These are phyloP conservation scores for Fusarium sp. DNA, from an alignment of 2,329 filamentous ascomycete species.

Conservation along the genomic window DNA sequence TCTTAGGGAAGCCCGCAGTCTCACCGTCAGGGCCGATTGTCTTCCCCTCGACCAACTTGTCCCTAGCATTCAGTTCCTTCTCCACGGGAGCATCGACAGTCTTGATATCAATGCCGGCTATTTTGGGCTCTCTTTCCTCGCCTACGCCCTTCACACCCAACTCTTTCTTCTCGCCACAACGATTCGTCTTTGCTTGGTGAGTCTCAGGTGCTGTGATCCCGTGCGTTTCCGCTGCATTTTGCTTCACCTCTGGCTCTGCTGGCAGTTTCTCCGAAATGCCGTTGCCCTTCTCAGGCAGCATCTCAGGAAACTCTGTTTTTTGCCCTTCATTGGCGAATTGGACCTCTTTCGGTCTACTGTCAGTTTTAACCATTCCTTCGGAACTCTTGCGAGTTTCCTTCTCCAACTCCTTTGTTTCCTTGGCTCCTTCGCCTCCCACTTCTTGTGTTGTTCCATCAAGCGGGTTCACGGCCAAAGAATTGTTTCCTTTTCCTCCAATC, in stretches of 20 bases:
- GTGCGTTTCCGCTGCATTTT: slow-evolving; percentile 30
- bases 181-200: slow-evolving; percentile 27
- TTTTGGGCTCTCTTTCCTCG: not conserved
- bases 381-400: slow-evolving; percentile 7
- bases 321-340: slow-evolving; percentile 1
- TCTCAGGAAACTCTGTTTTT: slow-evolving; percentile 14
- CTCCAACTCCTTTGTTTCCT: slow-evolving; percentile 16
- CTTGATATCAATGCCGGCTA: not conserved
- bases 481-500: not conserved
- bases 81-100: slow-evolving; percentile 7
- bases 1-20: not conserved
- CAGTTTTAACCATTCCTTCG: slow-evolving; percentile 4
- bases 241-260: slow-evolving; percentile 20
- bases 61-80: not conserved
- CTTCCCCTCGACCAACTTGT: not conserved
- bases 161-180: slow-evolving; percentile 11
- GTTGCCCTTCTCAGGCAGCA: not conserved
- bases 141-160: not conserved
- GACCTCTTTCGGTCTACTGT: slow-evolving; percentile 12
- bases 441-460: not conserved
- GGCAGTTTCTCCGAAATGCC: slow-evolving; percentile 8
- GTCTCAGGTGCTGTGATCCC: slow-evolving; percentile 43
- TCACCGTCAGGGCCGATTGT: not conserved
- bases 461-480: not conserved
- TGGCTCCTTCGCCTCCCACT: slow-evolving; percentile 13